These are phyloP conservation scores for Macrocybe gigantea DNA, from an alignment of 768 basidiomycete genomes.

Conservation along the genomic window DNA sequence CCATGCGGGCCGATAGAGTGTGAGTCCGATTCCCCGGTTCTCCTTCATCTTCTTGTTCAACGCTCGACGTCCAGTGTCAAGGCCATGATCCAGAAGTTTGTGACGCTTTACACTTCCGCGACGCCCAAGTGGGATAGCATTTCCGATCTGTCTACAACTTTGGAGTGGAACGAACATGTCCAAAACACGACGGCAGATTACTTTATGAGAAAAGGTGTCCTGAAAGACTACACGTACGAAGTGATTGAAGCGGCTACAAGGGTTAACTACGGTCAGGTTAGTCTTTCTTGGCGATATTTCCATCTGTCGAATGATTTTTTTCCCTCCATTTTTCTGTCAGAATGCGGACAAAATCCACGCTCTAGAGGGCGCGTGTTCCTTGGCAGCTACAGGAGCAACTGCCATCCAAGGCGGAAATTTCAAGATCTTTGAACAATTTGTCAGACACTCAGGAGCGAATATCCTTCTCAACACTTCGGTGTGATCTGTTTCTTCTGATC, in stretches of 20 bases:
- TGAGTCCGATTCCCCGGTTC: conserved; percentile 21
- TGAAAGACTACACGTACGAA: conserved; percentile 58
- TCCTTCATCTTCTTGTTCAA: background rate
- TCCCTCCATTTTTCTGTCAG: conserved; percentile 22
- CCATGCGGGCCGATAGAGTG: conserved; percentile 50
- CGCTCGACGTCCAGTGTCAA: conserved; percentile 41
- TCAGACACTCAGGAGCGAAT: conserved; percentile 62
- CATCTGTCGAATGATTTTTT: conserved; percentile 1
- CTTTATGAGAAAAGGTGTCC: conserved; percentile 48
- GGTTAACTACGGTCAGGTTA: conserved; percentile 79
- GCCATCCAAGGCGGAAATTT: conserved; percentile 77
- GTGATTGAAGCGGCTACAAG: conserved; percentile 76
- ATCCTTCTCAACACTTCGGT: conserved; percentile 70
- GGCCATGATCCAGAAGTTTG: conserved; percentile 44
- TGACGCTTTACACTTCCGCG: conserved; percentile 47
- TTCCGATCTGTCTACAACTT: conserved; percentile 41
- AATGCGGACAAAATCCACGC: conserved; percentile 72
- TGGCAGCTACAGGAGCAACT: conserved; percentile 66
- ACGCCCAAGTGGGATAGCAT: conserved; percentile 63
- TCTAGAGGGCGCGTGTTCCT: conserved; percentile 61
- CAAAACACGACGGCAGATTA: conserved; percentile 53
- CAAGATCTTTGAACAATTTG: conserved; percentile 78
- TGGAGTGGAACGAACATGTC: conserved; percentile 46
- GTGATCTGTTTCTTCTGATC: conserved; percentile 6
- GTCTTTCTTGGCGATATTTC: conserved; percentile 4